Base-by-base conservation (phyloP, 148 eudicot genomes). In the Vaccinium macrocarpon region DNA sequence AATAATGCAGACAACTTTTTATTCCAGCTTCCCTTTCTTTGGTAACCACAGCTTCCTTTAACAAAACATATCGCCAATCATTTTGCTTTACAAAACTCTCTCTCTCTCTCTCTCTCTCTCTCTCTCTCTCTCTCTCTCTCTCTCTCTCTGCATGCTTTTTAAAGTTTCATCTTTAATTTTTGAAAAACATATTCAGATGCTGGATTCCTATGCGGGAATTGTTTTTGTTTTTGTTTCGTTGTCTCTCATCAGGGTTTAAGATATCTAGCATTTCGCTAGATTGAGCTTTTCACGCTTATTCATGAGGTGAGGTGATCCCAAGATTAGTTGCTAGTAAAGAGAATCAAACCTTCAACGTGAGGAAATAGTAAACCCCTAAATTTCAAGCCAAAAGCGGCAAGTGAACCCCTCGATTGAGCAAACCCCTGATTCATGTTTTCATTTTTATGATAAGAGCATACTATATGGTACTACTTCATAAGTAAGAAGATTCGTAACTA, bases 1-100 rank as follows among this genome's bases (percentile, higher is more conserved):
- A 82, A 82, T 32, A 72, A 32, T 61, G 48, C 81, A 62, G 81
- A 83, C 81, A 83, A 76, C 56, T 75, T 76, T 76, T 74, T 75
- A 35, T 38, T 19, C 72, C 18, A 57, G 4, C 6, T 59, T 80
- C 14, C 5, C 48, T 14, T 14, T 29, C 71, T 38, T 59, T 42
- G 29, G 49, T 42, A 57, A 80, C 72, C 70, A 59, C 59, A 2
- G 23, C 50, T 8, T 32, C 29, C 71, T 59, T 80, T 57, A 76
- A 23, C 9, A n/a, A 32, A 32, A 32, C 35, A 56, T n/a, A 49
- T 21, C 2, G 68, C 61, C 81, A 79, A 55, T 79, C 81, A 55
- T 56, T 79, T 32, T 32, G 35, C 35, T 32, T 32, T 32, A 32
- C 35, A 32, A 32, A 32, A 32, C 2, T 32, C 56, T 19, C 48